Conservation (phyloP, 306 rosid species). For the Acacia crassicarpa region DNA sequence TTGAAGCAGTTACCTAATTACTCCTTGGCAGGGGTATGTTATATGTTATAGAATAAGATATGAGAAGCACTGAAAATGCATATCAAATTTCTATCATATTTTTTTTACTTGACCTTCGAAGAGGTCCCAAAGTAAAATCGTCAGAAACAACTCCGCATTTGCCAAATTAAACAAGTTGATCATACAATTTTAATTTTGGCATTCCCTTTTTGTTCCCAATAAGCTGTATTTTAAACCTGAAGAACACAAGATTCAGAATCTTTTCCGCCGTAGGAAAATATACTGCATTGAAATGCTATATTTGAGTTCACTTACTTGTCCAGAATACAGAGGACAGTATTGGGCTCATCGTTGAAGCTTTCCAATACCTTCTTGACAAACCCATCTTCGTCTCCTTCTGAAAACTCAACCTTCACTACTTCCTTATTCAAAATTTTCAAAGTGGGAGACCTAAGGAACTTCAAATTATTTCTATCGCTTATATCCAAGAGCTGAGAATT, state of each 20-base stretch:
- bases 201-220: not conserved
- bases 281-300: not conserved
- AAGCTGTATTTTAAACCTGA: not conserved
- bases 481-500: conserved; percentile 72
- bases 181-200: not conserved
- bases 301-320: conserved; percentile 59
- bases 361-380: conserved; percentile 67
- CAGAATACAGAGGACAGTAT: conserved; percentile 62
- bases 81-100: not conserved
- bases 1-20: not conserved
- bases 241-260: not conserved
- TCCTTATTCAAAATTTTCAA: conserved; percentile 72
- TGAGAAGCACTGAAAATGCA: not conserved
- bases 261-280: not conserved
- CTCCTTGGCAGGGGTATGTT: not conserved
- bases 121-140: not conserved
- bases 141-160: conserved; percentile 3
- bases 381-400: conserved; percentile 65
- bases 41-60: not conserved
- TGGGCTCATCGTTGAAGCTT: conserved; percentile 51
- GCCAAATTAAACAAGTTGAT: conserved; percentile 2
- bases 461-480: conserved; percentile 64
- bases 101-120: not conserved
- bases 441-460: conserved; percentile 64
- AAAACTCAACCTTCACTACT: conserved; percentile 57